Base-by-base conservation (phyloP, 176 grass and related monocot species). In the Zoysia pacifica region DNA sequence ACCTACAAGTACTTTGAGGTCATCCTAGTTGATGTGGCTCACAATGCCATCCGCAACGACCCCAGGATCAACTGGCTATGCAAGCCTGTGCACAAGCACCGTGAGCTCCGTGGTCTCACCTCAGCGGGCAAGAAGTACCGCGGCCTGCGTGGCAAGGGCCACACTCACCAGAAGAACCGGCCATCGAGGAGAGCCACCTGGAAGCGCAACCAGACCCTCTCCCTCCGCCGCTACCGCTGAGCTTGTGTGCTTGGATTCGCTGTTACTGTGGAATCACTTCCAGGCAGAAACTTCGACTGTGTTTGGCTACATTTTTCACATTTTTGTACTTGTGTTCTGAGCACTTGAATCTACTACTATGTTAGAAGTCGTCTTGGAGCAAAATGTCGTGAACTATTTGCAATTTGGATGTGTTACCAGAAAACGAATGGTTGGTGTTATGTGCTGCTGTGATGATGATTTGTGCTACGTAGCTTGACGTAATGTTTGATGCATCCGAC, bases 11-110 rank as follows among this genome's bases (percentile, higher is more conserved):
- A 91, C 77, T 91, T 84, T 18, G 89, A 91, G 81, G 45, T 91
- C 72, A 91, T 91, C 73, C 85, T 91, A 11, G 90, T 95, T 4
- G 93, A 95, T 73, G 84, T 89, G 54, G 87, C 90, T 13, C 93
- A 95, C 66, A 85, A 9, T 0, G 85, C 93, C 52, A 76, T 95
- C 65, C 84, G 85, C 36, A 95, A 83, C 0, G 93, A 95, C 61
- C 93, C 93, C 11, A 87, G 93, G 71, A 91, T 92, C 69, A 95
- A 90, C 87, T 95, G 93, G 93, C 88, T 95, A 11, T 92, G 90
- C 85, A 90, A 92, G 2, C 74, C 78, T 10, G 93, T 95, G 19
- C 93, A 95, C 82, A 95, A 95, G 81, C 93, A 92, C 84, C 87
- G 93, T 4, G 93, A 95, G 59, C 89, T 95, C 6, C 93, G 93